Conservation (phyloP, 2,329 filamentous ascomycete genomes). For the Colletotrichum trifolii region DNA sequence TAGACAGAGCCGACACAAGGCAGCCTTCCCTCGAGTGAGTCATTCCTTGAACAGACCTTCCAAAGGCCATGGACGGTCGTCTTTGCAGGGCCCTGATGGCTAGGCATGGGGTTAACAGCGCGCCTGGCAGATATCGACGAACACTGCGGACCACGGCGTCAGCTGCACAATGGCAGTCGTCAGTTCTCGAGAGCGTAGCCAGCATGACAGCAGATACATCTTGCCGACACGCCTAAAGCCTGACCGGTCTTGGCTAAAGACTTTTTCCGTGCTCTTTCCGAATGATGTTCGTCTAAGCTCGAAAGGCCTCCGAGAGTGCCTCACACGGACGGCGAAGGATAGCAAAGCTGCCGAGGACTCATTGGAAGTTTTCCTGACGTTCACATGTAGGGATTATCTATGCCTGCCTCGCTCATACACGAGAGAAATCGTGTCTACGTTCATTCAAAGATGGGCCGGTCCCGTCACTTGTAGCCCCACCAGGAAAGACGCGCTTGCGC, state of each 20-base stretch:
- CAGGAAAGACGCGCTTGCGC: slow-evolving; percentile 2
- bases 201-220: background rate
- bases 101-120: background rate
- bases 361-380: background rate
- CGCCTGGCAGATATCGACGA: background rate
- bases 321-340: background rate
- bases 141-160: background rate
- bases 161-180: background rate
- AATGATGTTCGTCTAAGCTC: background rate
- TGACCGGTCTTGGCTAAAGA: background rate
- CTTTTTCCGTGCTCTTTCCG: background rate
- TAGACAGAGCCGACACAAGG: background rate
- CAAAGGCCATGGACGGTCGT: background rate
- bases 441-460: background rate
- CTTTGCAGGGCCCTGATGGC: background rate
- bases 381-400: background rate
- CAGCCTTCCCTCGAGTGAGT: background rate
- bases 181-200: background rate
- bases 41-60: background rate
- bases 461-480: background rate
- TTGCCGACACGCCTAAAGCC: background rate
- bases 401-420: background rate
- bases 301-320: background rate
- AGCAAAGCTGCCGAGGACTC: background rate
- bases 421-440: background rate